Base-by-base conservation (phyloP, 495 filamentous ascomycete genomes). In the Lasiosphaeriaceae sp. region DNA sequence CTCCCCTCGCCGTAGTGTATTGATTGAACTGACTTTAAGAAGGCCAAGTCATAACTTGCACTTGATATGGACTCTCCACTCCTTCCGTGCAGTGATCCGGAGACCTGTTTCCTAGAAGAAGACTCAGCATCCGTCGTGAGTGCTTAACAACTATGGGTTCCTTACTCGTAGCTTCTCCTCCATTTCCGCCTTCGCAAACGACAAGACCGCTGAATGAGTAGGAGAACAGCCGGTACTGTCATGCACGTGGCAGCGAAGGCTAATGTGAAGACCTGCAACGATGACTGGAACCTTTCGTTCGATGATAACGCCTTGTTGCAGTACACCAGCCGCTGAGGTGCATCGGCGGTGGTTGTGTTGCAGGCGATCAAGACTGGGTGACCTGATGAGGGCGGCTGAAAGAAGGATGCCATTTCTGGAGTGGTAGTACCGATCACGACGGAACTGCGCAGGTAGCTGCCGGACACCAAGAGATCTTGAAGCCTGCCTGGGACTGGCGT, bases 351-450 rank as follows among this genome's bases (percentile, higher is more conserved):
- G 12, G 12, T 16, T 19, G 5, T 19, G 29, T 60, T 56, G 54
- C 63, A 68, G 5, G 46, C 56, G 21, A 35, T 37, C 22, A 66
- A 51, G 6, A 61, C 63, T n/a, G 66, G 63, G 46, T 68, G 63
- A 45, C 60, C 63, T 14, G 63, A 61, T 14, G 46, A 55, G 4
- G 51, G 54, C 11, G 59, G 59, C 49, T 63, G 63, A 46, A 68
- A 62, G 51, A 64, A 60, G 19, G 63, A 68, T 5, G 63, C 63
- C 66, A 68, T 68, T n/a, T n/a, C n/a, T n/a, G n/a, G n/a, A n/a
- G n/a, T n/a, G n/a, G n/a, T n/a, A n/a, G n/a, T n/a, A n/a, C n/a
- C n/a, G n/a, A n/a, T n/a, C n/a, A n/a, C n/a, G n/a, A n/a, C n/a
- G n/a, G n/a, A n/a, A n/a, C n/a, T n/a, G n/a, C n/a, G n/a, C n/a